These are phyloP conservation scores for Wickerhamomyces tratensis DNA, from an alignment of 805 yeast genomes.

Conservation along the genomic window DNA sequence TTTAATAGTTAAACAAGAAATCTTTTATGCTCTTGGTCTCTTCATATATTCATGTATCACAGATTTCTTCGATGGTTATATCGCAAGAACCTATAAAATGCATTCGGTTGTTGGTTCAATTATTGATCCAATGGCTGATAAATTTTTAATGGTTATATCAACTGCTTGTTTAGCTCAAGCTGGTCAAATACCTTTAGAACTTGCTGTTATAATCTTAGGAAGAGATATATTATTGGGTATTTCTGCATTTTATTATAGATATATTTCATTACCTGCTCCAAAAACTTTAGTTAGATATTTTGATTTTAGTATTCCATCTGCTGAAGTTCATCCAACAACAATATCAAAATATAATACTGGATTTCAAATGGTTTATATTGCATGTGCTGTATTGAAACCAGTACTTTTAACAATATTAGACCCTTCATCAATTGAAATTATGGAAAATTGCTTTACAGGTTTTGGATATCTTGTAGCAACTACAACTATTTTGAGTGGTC, in stretches of 20 bases:
- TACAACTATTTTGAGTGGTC: slow-evolving; percentile 73
- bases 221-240: slow-evolving; percentile 69
- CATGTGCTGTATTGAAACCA: slow-evolving; percentile 47
- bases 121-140: slow-evolving; percentile 94
- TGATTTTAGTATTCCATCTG: slow-evolving; percentile 74
- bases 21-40: slow-evolving; percentile 55
- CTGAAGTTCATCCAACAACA: slow-evolving; percentile 78
- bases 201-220: slow-evolving; percentile 68
- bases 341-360: slow-evolving; percentile 87
- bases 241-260: slow-evolving; percentile 66
- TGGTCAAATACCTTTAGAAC: slow-evolving; percentile 58
- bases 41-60: slow-evolving; percentile 85
- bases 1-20: slow-evolving; percentile 54
- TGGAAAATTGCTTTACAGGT: slow-evolving; percentile 18
- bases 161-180: slow-evolving; percentile 68
- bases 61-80: slow-evolving; percentile 84
- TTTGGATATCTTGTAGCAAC: slow-evolving; percentile 48
- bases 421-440: slow-evolving; percentile 17
- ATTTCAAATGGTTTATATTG: slow-evolving; percentile 86
- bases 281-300: slow-evolving; percentile 62
- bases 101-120: slow-evolving; percentile 82
- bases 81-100: slow-evolving; percentile 75
- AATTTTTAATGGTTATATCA: slow-evolving; percentile 76
- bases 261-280: slow-evolving; percentile 65
- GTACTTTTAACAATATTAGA: slow-evolving; percentile 29